Percentiles rank a stretch among this genome's conserved stretches.
Conservation (phyloP, 345 rosid species). For the Lagerstroemia speciosa region DNA sequence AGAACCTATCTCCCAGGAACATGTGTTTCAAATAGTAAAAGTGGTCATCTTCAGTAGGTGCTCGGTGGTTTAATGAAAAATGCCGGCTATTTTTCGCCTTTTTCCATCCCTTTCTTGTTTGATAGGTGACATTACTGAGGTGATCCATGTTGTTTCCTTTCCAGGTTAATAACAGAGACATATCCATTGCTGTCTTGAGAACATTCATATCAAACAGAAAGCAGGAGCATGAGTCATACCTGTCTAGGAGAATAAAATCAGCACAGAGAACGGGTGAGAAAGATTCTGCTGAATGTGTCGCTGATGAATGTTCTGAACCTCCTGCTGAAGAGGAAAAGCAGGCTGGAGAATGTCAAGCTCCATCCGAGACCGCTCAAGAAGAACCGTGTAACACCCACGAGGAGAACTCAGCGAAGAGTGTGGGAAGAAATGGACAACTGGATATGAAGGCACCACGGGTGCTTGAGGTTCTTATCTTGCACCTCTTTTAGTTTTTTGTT, state of each 20-base stretch:
- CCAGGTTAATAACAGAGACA: constrained; percentile 90
- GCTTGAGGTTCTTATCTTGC: constrained; percentile 56
- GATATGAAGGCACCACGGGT: constrained; percentile 80
- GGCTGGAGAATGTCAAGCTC: constrained; percentile 31
- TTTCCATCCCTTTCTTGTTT: not conserved
- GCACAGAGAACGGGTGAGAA: constrained; percentile 30
- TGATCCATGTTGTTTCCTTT: constrained; percentile 3
- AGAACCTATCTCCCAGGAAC: not conserved
- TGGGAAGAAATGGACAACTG: constrained; percentile 34
- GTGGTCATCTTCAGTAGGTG: not conserved
- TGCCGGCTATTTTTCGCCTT: not conserved
- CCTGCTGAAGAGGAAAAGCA: constrained; percentile 24
- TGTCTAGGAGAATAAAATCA: constrained; percentile 45
- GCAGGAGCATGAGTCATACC: constrained; percentile 56
- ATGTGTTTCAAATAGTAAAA: not conserved
- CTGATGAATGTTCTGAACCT: constrained; percentile 22
- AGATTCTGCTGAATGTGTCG: constrained; percentile 23
- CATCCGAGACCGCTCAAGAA: constrained; percentile 32
- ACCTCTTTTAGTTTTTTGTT: not conserved
- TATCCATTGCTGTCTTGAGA: constrained; percentile 86
- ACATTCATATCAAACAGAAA: constrained; percentile 53
- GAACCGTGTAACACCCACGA: constrained; percentile 30
- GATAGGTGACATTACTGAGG: not conserved
- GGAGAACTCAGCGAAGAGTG: constrained; percentile 29
- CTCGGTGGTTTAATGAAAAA: not conserved